A percentile compares a stretch with the other conserved stretches of the same genome.
phyloP scores from a whole-genome alignment of 2,329 filamentous ascomycete species.

The Hypomyces rosellus region DNA sequence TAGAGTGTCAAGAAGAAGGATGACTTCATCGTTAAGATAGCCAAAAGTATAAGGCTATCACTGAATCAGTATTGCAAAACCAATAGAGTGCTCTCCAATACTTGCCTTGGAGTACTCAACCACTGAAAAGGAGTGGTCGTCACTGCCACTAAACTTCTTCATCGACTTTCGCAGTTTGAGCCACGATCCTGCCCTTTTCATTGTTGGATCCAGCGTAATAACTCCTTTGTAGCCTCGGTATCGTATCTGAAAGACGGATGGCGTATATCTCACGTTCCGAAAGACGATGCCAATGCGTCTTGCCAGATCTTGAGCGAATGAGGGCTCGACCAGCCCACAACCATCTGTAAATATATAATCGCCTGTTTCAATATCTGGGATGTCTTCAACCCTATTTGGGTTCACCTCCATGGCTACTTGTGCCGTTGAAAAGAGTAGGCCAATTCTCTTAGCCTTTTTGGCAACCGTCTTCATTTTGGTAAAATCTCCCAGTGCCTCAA shows the following conservation, averaged over 20 bases:
- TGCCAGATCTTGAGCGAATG: conserved; percentile 27
- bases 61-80: neutral
- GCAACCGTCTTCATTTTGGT: conserved; percentile 35
- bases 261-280: conserved; percentile 30
- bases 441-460: conserved; percentile 37
- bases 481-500: conserved; percentile 34
- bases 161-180: conserved; percentile 30
- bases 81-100: neutral
- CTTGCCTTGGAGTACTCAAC: conserved; percentile 35
- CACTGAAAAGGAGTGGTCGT: conserved; percentile 31
- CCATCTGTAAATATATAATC: conserved; percentile 37
- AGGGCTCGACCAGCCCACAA: conserved; percentile 31
- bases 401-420: conserved; percentile 24
- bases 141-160: conserved; percentile 34
- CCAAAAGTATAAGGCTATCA: conserved; percentile 33
- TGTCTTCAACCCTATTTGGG: conserved; percentile 31
- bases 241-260: conserved; percentile 35
- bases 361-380: conserved; percentile 28
- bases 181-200: conserved; percentile 13
- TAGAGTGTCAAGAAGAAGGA: conserved; percentile 32
- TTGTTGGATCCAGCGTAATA: conserved; percentile 29
- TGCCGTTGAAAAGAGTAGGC: conserved; percentile 33
- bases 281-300: conserved; percentile 27
- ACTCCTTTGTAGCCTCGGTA: conserved; percentile 39
- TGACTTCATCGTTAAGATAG: conserved; percentile 35